Evolutionary conservation across 257 asterid species (phyloP), one percentile per base, ranked within the genome.

Genomic region (Cordia subcordata): DNA sequence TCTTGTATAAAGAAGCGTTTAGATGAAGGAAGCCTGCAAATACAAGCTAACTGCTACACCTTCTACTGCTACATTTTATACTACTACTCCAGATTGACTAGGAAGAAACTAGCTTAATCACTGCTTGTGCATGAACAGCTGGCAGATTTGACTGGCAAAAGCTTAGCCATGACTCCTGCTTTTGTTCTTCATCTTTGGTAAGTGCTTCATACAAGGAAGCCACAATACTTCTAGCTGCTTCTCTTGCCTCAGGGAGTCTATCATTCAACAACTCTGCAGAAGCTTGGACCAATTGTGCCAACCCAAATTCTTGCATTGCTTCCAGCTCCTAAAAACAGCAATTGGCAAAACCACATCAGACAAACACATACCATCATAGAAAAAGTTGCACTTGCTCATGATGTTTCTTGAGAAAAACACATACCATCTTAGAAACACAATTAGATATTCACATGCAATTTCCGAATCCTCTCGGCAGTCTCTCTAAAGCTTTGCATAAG

Each of bases 181-280:
- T 85, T 70, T 85, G 77, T 61, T 84, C 96, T 68, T 27, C 35
- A 42, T 69, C 56, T 63, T 71, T 77, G 5, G 87, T 77, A 46
- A 73, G 53, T 39, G 85, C 91, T 60, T 68, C 77, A n/a, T 85
- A 73, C 22, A 77, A 12, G 1, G 88, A 80, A 23, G 74, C 32
- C 5, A 77, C 85, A 10, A 79, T 77, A 8, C 84, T 57, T 61
- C 95, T 70, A 33, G 97, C 97, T 13, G 97, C 94, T 69, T 86
- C 99, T 74, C 97, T 75, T 37, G 97, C 99, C 75, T 86, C 97
- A 0, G 94, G 97, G 11, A 93, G 97, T 66, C 88, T 72, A 64
- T 89, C 99, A 38, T 89, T 93, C 51, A 83, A 68, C 80, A 83
- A 70, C 37, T 76, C 78, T 14, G 86, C 3, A 6, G 35, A 3